Percentiles rank a stretch among this genome's conserved stretches.
These are phyloP conservation scores for Spathaspora sp. DNA, from an alignment of 805 yeast species.

Conservation along the genomic window DNA sequence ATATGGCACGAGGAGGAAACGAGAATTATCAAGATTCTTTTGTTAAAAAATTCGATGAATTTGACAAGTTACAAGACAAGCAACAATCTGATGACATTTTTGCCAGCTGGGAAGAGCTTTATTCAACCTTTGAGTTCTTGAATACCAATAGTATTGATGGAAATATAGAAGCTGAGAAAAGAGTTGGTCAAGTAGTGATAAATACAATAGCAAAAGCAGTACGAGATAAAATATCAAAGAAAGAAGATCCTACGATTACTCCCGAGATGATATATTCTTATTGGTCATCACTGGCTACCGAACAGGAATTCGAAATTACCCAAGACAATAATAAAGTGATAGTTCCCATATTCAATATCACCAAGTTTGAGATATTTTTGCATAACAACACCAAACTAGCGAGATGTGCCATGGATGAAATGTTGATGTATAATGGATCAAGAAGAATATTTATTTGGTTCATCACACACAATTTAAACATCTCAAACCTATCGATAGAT, in stretches of 20 bases:
- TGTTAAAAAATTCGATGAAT: slow-evolving; percentile 12
- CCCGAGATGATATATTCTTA: slow-evolving; percentile 51
- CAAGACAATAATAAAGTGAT: slow-evolving; percentile 24
- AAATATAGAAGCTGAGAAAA: slow-evolving; percentile 16
- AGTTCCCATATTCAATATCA: slow-evolving; percentile 27
- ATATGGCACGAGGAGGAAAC: slow-evolving; percentile 61
- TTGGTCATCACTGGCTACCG: slow-evolving; percentile 35
- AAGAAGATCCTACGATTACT: slow-evolving; percentile 22
- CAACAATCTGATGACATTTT: slow-evolving; percentile 27
- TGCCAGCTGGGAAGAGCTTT: slow-evolving; percentile 20
- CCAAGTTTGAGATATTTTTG: slow-evolving; percentile 50
- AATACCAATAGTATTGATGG: slow-evolving; percentile 23
- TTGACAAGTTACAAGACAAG: slow-evolving; percentile 13
- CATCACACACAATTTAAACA: slow-evolving; percentile 53
- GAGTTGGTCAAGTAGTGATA: slow-evolving; percentile 38
- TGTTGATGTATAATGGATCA: slow-evolving; percentile 65
- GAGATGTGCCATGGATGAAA: slow-evolving; percentile 60
- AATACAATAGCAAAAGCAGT: slow-evolving; percentile 54
- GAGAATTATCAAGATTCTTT: slow-evolving; percentile 20
- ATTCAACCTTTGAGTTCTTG: slow-evolving; percentile 20
- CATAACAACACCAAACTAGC: slow-evolving; percentile 50
- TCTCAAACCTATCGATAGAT: slow-evolving; percentile 53
- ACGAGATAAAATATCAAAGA: slow-evolving; percentile 14
- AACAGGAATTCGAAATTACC: slow-evolving; percentile 19
- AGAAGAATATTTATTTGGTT: slow-evolving; percentile 66